phyloP scores from a whole-genome alignment of 495 filamentous ascomycete species.

The Tetracladium marchalianum region DNA sequence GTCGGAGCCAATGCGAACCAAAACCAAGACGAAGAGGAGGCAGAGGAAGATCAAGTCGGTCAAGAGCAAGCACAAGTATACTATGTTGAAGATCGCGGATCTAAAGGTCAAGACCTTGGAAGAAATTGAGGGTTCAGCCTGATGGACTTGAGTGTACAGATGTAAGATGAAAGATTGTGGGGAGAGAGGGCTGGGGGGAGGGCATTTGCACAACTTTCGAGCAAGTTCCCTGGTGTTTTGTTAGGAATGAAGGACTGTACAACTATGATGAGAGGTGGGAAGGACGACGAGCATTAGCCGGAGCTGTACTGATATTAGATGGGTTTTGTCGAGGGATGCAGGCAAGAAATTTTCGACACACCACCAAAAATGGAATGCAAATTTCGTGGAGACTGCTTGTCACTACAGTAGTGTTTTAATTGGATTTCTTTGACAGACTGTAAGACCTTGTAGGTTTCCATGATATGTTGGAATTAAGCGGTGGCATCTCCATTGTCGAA shows the following conservation, averaged over 20 bases:
- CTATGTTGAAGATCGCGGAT: constrained; percentile 76
- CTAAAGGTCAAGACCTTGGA: constrained; percentile 57
- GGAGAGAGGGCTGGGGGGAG: no score
- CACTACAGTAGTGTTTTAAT: no score
- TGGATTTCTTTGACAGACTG: no score
- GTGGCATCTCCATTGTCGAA: no score
- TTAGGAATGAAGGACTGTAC: no score
- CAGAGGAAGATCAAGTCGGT: constrained; percentile 62
- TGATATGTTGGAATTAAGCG: no score
- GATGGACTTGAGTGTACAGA: neutral
- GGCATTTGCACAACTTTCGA: no score
- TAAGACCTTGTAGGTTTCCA: no score
- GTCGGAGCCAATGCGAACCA: constrained; percentile 73
- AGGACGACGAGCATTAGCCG: constrained; percentile 7
- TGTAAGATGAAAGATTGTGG: neutral
- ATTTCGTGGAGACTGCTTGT: no score
- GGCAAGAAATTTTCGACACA: neutral
- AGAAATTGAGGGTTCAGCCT: constrained; percentile 32
- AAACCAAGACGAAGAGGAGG: constrained; percentile 91
- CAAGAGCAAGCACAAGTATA: constrained; percentile 79
- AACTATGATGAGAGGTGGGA: neutral
- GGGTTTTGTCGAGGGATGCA: constrained; percentile 9
- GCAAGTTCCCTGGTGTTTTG: no score
- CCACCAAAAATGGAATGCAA: no score
- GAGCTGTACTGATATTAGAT: neutral